phyloP scores from a whole-genome alignment of 2,329 filamentous ascomycete species.

The Metarhizium humberi region DNA sequence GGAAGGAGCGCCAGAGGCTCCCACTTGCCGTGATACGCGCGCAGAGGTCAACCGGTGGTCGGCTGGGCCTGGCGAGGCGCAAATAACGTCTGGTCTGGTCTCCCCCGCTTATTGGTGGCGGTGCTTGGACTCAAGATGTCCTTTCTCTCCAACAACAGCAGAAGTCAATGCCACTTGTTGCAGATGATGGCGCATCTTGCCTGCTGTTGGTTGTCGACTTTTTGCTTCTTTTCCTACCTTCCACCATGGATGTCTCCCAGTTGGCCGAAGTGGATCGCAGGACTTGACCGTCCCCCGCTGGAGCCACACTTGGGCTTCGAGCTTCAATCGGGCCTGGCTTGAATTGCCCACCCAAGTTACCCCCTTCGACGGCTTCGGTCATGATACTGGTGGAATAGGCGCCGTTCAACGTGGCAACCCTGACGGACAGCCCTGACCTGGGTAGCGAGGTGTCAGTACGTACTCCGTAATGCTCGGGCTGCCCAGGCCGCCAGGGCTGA shows the following conservation, averaged over 20 bases:
- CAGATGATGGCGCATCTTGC: not conserved
- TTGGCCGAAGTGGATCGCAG: not conserved
- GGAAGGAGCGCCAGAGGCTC: conserved; percentile 3
- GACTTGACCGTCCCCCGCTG: too few species aligned
- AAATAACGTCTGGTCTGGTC: not conserved
- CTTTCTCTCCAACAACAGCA: not conserved
- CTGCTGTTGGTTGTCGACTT: not conserved
- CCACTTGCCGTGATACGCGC: not conserved
- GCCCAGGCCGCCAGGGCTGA: not conserved
- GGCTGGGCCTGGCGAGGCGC: not conserved
- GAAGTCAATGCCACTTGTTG: not conserved
- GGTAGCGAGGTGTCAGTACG: not conserved
- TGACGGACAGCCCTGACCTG: not conserved
- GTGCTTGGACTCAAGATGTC: not conserved
- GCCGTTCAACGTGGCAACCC: conserved; percentile 3
- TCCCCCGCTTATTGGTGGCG: too few species aligned
- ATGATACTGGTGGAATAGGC: conserved; percentile 3
- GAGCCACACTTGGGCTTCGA: too few species aligned
- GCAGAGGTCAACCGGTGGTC: not conserved
- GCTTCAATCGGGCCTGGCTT: too few species aligned
- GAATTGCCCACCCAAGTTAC: too few species aligned
- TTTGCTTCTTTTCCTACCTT: too few species aligned
- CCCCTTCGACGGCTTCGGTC: not conserved
- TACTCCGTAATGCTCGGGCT: not conserved
- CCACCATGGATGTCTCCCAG: not conserved